Conservation (phyloP, 192 early-diverging fungal species). For the Dissophora ornata region DNA sequence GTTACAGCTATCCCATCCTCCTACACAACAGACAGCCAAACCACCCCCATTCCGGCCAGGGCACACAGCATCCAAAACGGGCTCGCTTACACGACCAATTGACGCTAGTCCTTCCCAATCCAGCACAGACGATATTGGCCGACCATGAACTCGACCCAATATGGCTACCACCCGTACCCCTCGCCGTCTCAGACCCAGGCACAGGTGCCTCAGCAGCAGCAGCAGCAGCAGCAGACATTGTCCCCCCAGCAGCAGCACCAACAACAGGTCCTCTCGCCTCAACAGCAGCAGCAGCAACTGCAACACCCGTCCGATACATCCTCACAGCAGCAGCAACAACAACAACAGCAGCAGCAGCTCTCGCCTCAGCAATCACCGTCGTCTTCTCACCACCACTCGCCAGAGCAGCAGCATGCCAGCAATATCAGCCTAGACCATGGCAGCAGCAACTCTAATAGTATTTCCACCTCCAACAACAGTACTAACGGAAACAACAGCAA, state of each 20-base stretch:
- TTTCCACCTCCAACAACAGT: not conserved
- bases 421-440: conserved; percentile 20
- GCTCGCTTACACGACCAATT: too few relatives aligned
- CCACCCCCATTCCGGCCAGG: too few relatives aligned
- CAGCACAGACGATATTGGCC: too few relatives aligned
- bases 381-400: conserved; percentile 37
- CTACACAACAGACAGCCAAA: too few relatives aligned
- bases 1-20: too few relatives aligned
- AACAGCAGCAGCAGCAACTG: conserved; percentile 21
- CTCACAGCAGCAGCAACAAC: conserved; percentile 30
- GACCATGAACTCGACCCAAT: conserved; percentile 49
- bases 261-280: conserved; percentile 14
- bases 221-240: conserved; percentile 32
- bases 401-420: conserved; percentile 30
- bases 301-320: conserved; percentile 4
- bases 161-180: conserved; percentile 48
- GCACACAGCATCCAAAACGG: too few relatives aligned
- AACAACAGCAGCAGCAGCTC: conserved; percentile 32
- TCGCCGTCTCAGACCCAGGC: conserved; percentile 48
- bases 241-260: conserved; percentile 18
- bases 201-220: conserved; percentile 32
- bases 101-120: not conserved
- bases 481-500: conserved; percentile 7
- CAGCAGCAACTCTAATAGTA: conserved; percentile 11
- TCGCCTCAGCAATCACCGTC: conserved; percentile 32